Evolutionary conservation across 768 basidiomycete genomes (phyloP).

Genomic region (Amanita brunnescens): DNA sequence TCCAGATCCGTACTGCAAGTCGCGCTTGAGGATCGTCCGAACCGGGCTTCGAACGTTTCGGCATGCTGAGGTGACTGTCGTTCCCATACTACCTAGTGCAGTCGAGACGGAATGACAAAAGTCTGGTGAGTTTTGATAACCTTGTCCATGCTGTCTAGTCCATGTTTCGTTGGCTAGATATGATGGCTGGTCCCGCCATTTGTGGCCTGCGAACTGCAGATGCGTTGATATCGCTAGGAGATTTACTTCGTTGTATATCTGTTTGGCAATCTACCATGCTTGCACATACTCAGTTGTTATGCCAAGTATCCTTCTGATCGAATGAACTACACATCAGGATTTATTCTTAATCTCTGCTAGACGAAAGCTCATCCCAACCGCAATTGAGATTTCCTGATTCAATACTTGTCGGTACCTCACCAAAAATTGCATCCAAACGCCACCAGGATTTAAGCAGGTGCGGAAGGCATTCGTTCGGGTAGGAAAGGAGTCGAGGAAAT

Average conservation of each 20-base stretch:
- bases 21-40: no score
- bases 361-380: slow-evolving; percentile 59
- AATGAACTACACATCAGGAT: slow-evolving; percentile 34
- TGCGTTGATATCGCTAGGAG: slow-evolving; percentile 56
- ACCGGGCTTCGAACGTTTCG: no score
- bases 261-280: slow-evolving; percentile 49
- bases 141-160: no score
- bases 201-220: slow-evolving; percentile 46
- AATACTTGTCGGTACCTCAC: not conserved
- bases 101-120: no score
- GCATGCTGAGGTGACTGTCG: no score
- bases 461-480: not conserved
- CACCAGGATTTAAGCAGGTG: not conserved
- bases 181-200: slow-evolving; percentile 60
- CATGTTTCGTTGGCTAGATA: no score
- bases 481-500: slow-evolving; percentile 1
- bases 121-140: no score
- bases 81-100: no score
- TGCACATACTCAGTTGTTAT: slow-evolving; percentile 43
- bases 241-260: slow-evolving; percentile 66
- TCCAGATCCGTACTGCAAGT: no score
- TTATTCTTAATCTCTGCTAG: not conserved
- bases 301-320: slow-evolving; percentile 35
- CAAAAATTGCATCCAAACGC: slow-evolving; percentile 5
- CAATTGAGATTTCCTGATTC: slow-evolving; percentile 12